Percentiles rank a stretch among this genome's conserved stretches.
Conservation (phyloP, 1,139 yeast genomes). For the Petasospora rhodanensis region DNA sequence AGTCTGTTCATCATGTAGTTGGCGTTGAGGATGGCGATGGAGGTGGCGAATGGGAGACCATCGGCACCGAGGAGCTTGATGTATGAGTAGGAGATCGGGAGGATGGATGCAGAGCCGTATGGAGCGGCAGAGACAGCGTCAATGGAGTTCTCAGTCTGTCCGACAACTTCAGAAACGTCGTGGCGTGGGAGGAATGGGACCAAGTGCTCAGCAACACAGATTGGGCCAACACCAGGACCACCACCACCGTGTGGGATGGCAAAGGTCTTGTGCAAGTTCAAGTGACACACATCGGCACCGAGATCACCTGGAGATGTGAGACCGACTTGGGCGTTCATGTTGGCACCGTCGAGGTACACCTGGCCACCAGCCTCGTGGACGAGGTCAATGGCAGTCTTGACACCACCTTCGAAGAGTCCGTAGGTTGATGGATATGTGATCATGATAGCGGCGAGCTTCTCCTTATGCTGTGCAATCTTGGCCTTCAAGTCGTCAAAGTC, state of each 20-base stretch:
- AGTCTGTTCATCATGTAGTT: slow-evolving; percentile 88
- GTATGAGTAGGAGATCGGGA: slow-evolving; percentile 92
- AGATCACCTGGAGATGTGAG: slow-evolving; percentile 95
- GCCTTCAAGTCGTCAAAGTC: slow-evolving; percentile 70
- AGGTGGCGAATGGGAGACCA: slow-evolving; percentile 80
- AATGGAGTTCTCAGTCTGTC: slow-evolving; percentile 46
- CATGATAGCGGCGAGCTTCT: slow-evolving; percentile 84
- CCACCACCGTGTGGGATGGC: slow-evolving; percentile 99
- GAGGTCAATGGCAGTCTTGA: slow-evolving; percentile 74
- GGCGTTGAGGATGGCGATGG: slow-evolving; percentile 89
- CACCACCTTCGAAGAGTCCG: slow-evolving; percentile 93
- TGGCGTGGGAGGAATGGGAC: slow-evolving; percentile 83
- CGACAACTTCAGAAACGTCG: slow-evolving; percentile 53
- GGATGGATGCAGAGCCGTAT: slow-evolving; percentile 88
- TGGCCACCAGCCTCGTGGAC: slow-evolving; percentile 89
- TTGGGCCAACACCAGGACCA: slow-evolving; percentile 99
- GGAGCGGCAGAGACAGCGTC: slow-evolving; percentile 89
- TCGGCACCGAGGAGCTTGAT: slow-evolving; percentile 88
- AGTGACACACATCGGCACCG: slow-evolving; percentile 98
- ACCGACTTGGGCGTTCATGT: slow-evolving; percentile 99
- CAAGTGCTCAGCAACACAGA: slow-evolving; percentile 83
- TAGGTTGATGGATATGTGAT: slow-evolving; percentile 96
- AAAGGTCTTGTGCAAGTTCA: slow-evolving; percentile 94
- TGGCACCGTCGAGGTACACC: slow-evolving; percentile 97
- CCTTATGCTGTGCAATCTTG: slow-evolving; percentile 68